Conservation (phyloP, 495 filamentous ascomycete species). For the Ascodesmis nigricans region DNA sequence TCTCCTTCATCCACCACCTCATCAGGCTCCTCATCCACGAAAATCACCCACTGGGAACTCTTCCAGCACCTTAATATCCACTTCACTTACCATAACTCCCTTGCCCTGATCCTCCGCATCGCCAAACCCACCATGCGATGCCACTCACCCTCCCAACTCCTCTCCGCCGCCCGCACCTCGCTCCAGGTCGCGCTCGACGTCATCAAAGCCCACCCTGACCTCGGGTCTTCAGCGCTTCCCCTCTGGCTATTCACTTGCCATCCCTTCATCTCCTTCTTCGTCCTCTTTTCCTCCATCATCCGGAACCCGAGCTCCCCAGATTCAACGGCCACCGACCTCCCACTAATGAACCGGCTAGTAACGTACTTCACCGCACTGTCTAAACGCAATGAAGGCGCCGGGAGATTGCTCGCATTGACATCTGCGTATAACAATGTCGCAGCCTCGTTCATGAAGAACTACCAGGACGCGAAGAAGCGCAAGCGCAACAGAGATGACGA, state of each 20-base stretch:
- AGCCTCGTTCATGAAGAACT: slow-evolving; percentile 15
- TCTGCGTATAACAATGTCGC: slow-evolving; percentile 19
- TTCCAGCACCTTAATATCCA: slow-evolving; percentile 11
- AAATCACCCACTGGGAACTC: no score
- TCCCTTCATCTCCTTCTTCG: slow-evolving; percentile 22
- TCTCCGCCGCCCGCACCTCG: slow-evolving; percentile 13
- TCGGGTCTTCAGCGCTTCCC: slow-evolving; percentile 16
- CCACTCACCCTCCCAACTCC: no score
- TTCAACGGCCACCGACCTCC: slow-evolving; percentile 11
- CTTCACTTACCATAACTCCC: slow-evolving; percentile 12
- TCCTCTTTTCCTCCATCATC: slow-evolving; percentile 27
- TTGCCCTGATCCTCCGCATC: slow-evolving; percentile 15
- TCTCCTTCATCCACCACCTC: no score
- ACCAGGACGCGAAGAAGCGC: not conserved
- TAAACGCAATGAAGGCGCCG: slow-evolving; percentile 15
- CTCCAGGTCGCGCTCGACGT: slow-evolving; percentile 12
- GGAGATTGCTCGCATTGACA: slow-evolving; percentile 15
- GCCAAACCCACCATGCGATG: slow-evolving; percentile 11
- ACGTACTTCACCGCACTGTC: slow-evolving; percentile 14
- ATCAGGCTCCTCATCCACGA: no score
- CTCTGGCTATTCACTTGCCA: slow-evolving; percentile 21
- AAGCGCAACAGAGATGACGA: no score
- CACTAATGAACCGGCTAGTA: slow-evolving; percentile 16
- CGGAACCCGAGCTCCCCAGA: slow-evolving; percentile 24
- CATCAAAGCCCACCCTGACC: slow-evolving; percentile 9